Percentiles rank a stretch among this genome's conserved stretches.
These are phyloP conservation scores for Colletotrichum sp. DNA, from an alignment of 2,329 filamentous ascomycete genomes.

Conservation along the genomic window DNA sequence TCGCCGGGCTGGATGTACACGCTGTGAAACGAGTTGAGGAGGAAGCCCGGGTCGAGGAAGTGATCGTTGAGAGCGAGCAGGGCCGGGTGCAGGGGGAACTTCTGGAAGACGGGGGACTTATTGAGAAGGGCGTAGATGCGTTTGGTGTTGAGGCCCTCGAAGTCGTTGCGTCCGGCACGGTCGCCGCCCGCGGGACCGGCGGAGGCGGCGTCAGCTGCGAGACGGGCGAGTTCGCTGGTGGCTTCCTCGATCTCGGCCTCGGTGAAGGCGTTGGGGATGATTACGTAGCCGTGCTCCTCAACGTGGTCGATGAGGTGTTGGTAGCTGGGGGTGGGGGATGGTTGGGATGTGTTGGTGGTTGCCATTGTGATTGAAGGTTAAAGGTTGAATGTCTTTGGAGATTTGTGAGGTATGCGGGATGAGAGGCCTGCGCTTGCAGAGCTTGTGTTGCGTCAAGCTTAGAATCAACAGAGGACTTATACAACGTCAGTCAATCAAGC, in stretches of 20 bases:
- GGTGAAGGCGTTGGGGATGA: slow-evolving; percentile 35
- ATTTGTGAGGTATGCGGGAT: no score
- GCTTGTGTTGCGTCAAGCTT: no score
- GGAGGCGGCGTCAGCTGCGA: slow-evolving; percentile 16
- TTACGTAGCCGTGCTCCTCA: slow-evolving; percentile 35
- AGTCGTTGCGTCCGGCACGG: slow-evolving; percentile 34
- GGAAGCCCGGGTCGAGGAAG: slow-evolving; percentile 41
- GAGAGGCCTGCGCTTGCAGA: no score
- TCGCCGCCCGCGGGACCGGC: slow-evolving; percentile 29
- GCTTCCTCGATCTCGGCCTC: slow-evolving; percentile 32
- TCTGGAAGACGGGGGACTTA: slow-evolving; percentile 42
- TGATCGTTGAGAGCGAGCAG: slow-evolving; percentile 43
- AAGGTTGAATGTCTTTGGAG: no score
- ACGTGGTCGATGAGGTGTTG: slow-evolving; percentile 23
- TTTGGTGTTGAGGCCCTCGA: slow-evolving; percentile 41
- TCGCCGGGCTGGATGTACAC: slow-evolving; percentile 44
- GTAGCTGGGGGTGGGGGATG: background rate
- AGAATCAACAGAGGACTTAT: background rate
- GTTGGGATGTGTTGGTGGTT: background rate
- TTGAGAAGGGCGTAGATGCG: slow-evolving; percentile 42
- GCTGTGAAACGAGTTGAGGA: slow-evolving; percentile 38
- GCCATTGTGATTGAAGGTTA: background rate
- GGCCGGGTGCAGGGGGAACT: slow-evolving; percentile 35
- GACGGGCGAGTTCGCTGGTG: slow-evolving; percentile 24
- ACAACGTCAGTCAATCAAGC: background rate